Evolutionary conservation across 148 eudicot genomes (phyloP).

Genomic region (Vaccinium vitisidaea): DNA sequence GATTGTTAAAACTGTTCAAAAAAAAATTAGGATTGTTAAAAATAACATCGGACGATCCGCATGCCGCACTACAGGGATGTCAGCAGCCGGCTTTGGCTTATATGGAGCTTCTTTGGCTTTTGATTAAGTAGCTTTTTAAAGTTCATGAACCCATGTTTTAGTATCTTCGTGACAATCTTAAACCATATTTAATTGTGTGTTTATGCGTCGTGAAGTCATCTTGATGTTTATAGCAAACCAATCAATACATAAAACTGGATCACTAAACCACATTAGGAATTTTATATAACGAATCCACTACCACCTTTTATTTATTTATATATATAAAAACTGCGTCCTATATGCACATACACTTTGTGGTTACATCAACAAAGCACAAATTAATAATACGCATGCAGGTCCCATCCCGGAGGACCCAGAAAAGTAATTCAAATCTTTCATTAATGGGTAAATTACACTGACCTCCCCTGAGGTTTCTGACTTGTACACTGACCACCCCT

Average conservation of each 20-base stretch:
- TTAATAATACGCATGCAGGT: neutral
- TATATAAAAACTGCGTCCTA: neutral
- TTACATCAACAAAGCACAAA: neutral
- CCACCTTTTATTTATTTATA: neutral
- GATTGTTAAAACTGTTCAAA: too few species aligned
- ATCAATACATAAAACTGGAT: neutral
- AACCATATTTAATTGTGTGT: neutral
- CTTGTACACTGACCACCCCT: too few species aligned
- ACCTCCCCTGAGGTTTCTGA: too few species aligned
- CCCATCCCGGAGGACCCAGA: neutral
- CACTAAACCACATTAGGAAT: neutral
- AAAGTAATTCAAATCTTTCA: neutral
- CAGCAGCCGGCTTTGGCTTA: too few species aligned
- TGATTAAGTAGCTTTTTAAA: too few species aligned
- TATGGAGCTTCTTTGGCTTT: too few species aligned
- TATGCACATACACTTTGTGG: neutral
- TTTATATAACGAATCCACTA: neutral
- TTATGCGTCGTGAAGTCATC: conserved; percentile 1
- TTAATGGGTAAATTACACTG: too few species aligned
- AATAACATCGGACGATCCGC: too few species aligned
- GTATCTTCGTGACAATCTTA: neutral
- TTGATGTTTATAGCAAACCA: neutral
- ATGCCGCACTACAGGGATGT: too few species aligned
- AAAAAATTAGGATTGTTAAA: too few species aligned
- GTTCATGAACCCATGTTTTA: neutral